These are phyloP conservation scores for Lipomyces starkeyi DNA, from an alignment of 805 yeast species.

Conservation along the genomic window DNA sequence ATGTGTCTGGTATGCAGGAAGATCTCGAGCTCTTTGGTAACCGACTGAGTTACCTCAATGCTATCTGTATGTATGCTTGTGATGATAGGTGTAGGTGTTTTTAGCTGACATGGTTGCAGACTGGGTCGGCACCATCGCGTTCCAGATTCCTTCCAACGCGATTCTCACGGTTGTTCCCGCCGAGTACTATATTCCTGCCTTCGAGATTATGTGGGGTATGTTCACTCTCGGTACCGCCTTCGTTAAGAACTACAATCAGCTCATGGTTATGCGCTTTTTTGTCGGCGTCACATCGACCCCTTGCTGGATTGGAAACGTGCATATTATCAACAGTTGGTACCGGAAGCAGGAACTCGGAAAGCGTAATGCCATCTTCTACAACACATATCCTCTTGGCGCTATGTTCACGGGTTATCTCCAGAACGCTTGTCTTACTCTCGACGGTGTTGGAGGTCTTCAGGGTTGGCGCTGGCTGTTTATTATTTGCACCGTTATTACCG, in stretches of 20 bases:
- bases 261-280: slow-evolving; percentile 68
- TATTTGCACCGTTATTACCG: slow-evolving; percentile 53
- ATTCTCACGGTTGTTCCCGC: slow-evolving; percentile 43
- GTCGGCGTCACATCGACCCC: slow-evolving; percentile 75
- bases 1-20: slow-evolving; percentile 51
- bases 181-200: slow-evolving; percentile 54
- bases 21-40: slow-evolving; percentile 42
- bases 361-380: slow-evolving; percentile 51
- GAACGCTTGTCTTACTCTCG: slow-evolving; percentile 59
- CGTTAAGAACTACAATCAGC: slow-evolving; percentile 51
- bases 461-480: slow-evolving; percentile 77
- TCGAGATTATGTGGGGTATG: slow-evolving; percentile 72
- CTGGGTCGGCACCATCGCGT: slow-evolving; percentile 40
- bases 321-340: slow-evolving; percentile 59
- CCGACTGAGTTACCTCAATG: slow-evolving; percentile 40
- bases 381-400: slow-evolving; percentile 51
- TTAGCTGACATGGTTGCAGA: slow-evolving; percentile 30
- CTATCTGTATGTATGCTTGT: slow-evolving; percentile 44
- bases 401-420: slow-evolving; percentile 59
- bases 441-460: slow-evolving; percentile 48
- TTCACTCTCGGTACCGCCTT: slow-evolving; percentile 63
- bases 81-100: slow-evolving; percentile 31
- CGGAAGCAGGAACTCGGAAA: slow-evolving; percentile 59
- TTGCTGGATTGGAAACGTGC: slow-evolving; percentile 57
- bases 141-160: slow-evolving; percentile 46